Percentiles rank a stretch among this genome's conserved stretches.
phyloP scores from a whole-genome alignment of 2,329 filamentous ascomycete species.

The Colletotrichum plurivorum region DNA sequence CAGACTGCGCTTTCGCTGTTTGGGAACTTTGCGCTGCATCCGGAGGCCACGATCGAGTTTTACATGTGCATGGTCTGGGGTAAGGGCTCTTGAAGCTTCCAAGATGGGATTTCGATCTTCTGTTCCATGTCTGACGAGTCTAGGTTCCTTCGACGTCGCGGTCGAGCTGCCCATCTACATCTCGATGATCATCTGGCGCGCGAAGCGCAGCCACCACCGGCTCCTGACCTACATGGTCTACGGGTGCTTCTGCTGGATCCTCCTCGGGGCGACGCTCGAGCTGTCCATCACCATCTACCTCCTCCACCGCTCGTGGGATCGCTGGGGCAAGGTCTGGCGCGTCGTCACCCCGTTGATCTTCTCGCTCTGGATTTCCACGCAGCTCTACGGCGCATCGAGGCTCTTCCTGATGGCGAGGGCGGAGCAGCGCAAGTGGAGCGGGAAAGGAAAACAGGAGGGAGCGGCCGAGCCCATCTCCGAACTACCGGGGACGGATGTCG shows the following conservation, averaged over 20 bases:
- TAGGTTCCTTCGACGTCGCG: slow-evolving; percentile 33
- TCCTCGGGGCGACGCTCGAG: slow-evolving; percentile 27
- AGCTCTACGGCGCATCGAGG: slow-evolving; percentile 38
- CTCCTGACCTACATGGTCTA: slow-evolving; percentile 26
- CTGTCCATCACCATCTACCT: slow-evolving; percentile 37
- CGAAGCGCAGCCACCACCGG: slow-evolving; percentile 18
- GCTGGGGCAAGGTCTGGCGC: slow-evolving; percentile 35
- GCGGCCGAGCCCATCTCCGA: slow-evolving; percentile 20
- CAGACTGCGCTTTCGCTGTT: slow-evolving; percentile 38
- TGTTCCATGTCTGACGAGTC: neutral
- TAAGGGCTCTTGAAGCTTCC: neutral
- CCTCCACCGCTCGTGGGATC: slow-evolving; percentile 37
- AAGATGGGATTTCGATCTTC: no score
- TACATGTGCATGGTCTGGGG: slow-evolving; percentile 42
- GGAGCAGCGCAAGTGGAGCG: slow-evolving; percentile 10
- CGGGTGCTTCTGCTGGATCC: slow-evolving; percentile 26
- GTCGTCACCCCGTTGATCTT: slow-evolving; percentile 38
- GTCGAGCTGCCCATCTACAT: slow-evolving; percentile 39
- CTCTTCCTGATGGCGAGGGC: slow-evolving; percentile 33
- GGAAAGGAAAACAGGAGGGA: neutral
- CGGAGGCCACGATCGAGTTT: slow-evolving; percentile 36
- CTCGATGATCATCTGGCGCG: slow-evolving; percentile 38
- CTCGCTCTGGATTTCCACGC: slow-evolving; percentile 36
- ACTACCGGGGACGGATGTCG: neutral
- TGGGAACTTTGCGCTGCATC: slow-evolving; percentile 25